phyloP scores from a whole-genome alignment of 371 early-diverging fungal species.

The Actinomortierella ambigua region DNA sequence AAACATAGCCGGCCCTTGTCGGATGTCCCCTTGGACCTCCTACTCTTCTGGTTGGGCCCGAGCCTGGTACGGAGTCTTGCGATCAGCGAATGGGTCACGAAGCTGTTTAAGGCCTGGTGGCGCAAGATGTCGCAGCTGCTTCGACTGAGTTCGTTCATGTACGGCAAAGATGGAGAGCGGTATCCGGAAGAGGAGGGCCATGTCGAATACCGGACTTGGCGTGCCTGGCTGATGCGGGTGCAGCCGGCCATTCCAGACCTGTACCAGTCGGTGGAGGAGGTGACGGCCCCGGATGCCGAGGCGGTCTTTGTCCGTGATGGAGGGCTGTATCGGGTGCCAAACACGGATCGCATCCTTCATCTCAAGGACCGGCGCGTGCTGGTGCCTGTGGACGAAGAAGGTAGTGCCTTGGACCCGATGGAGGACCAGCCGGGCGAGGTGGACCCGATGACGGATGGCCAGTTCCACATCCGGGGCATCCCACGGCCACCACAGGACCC shows the following conservation, averaged over 20 bases:
- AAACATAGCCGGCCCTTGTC: constrained; percentile 63
- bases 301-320: constrained; percentile 70
- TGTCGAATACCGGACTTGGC: constrained; percentile 52
- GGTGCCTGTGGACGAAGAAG: constrained; percentile 70
- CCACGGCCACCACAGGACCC: constrained; percentile 43
- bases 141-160: constrained; percentile 82
- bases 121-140: constrained; percentile 57
- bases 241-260: constrained; percentile 37
- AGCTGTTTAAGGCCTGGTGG: constrained; percentile 65
- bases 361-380: constrained; percentile 72
- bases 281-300: constrained; percentile 39
- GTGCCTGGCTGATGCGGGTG: constrained; percentile 49
- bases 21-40: constrained; percentile 77
- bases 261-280: not conserved
- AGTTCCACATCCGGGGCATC: constrained; percentile 47
- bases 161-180: constrained; percentile 60
- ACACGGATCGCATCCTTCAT: constrained; percentile 62
- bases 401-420: constrained; percentile 62
- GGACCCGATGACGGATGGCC: constrained; percentile 53
- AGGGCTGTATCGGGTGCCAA: constrained; percentile 61
- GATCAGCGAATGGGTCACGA: constrained; percentile 18
- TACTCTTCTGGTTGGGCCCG: constrained; percentile 66
- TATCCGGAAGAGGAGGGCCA: constrained; percentile 71
- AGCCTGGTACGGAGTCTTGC: constrained; percentile 35
- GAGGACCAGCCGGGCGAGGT: constrained; percentile 62